Evolutionary conservation across 768 basidiomycete species (phyloP), one percentile per base, ranked within the genome.

Genomic region (Cyathus striatus): DNA sequence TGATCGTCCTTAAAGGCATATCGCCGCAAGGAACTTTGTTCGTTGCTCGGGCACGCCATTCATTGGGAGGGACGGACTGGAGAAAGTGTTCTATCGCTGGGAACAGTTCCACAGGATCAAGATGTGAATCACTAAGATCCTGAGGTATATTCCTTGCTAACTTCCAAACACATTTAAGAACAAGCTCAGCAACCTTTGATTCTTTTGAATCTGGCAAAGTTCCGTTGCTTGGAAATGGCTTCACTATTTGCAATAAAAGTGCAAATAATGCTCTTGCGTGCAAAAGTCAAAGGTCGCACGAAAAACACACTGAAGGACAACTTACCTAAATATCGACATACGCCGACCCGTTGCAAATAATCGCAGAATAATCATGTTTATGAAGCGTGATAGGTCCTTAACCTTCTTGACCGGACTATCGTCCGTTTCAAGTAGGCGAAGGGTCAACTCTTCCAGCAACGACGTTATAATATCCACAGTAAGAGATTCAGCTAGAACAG

Each of bases 91-190:
- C 96, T 48, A 99, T 85, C 4, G 93, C 86, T 13, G 86, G 85
- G 58, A 98, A 86, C 23, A 99, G 65, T 51, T 92, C 89, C 14
- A 90, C 83, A 16, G 93, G 87, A 58, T 91, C 87, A 25, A 99
- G 72, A 16, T 79, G 73, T 3, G 79, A 71, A 33, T 90, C 86
- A 49, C 78, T 78, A 36, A 99, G 75, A 59, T 94, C 91, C 56
- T 93, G 89, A 4, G 92, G 92, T 38, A 97, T 90, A 49, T 90
- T 94, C 50, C 94, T 77, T 4, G 92, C 92, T 43, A 98, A 68
- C 65, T 99, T 99, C 96, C 96, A 98, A 21, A 99, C 81, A 63
- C 96, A 99, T 69, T 97, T 95, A 45, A 93, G 64, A 14, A 91
- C 90, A 17, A 98, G 76, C 60, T 97, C 94, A 2, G 92, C 90